Evolutionary conservation across 805 yeast species (phyloP), one percentile per base, ranked within the genome.

Genomic region (Sugiyamaella americana): DNA sequence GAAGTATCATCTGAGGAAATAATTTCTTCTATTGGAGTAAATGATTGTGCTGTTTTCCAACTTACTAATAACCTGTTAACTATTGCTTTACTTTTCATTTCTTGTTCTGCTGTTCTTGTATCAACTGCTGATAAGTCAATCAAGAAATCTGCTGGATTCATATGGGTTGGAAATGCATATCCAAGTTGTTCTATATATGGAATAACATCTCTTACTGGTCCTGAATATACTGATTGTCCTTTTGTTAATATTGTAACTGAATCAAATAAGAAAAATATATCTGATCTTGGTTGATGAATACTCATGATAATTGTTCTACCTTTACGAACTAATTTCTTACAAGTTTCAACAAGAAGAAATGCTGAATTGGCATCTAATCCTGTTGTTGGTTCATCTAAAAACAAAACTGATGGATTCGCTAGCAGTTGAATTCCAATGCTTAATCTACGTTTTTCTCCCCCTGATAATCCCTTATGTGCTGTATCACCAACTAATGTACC

Each of bases 381-480:
- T 0, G 95, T 86, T 1, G 95, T 87, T 4, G 95, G 95, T 56
- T 87, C 95, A 61, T 87, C 96, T 37, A 87, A 64, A 56, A 86
- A 86, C 50, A 87, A 63, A 1, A 87, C 67, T 0, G 88, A 78
- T 0, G 95, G 95, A 52, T 80, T 83, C 4, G 84, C 76, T 41
- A 87, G 69, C 58, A 87, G 66, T 60, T 87, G 95, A 16, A 86
- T 76, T 0, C 87, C 95, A 32, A 87, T 75, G 39, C 89, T 81
- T 3, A 84, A 72, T 49, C 95, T 65, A 57, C 95, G 63, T 57
- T 80, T 82, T 58, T 87, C 95, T 26, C 96, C 95, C 13, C 96
- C 96, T 3, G 91, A 83, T 3, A 87, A 65, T 21, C 84, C 87
- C 48, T 74, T 74, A 45, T 73, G 73, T 3, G 68, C 66, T 1